Evolutionary conservation across 768 basidiomycete genomes (phyloP), one percentile per base, ranked within the genome.

Genomic region (Boletus edulis): DNA sequence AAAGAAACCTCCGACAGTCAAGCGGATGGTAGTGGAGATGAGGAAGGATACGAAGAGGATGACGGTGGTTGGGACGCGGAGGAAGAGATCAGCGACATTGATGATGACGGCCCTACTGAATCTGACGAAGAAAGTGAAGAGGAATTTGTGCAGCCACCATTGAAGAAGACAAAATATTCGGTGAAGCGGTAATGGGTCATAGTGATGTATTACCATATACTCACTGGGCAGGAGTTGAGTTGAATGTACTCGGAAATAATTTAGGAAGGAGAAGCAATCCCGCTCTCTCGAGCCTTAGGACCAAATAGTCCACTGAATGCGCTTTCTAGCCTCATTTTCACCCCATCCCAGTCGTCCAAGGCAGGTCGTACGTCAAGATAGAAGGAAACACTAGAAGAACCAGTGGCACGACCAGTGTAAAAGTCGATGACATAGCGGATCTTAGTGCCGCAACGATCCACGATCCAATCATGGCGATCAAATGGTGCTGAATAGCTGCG

Each of bases 371-470:
- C 94, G 62, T 99, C 97, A 24, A 99, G 81, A 72, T 86, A 96
- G 73, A 99, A 98, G 0, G 94, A 91, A 14, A 91, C 72, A 52
- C 82, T 80, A 1, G 76, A 64, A 12, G 81, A 63, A 13, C 71
- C 75, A 24, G 75, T 64, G 43, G 70, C 75, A 34, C 83, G 83
- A 17, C 96, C 96, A 4, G 91, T 89, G 75, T 99, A 99, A 73
- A 98, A 99, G 73, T 99, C 97, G 64, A 99, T 97, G 55, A 99
- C 85, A 75, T 99, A 99, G 48, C 96, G 86, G 67, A 94, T 78
- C 54, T 83, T 85, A 10, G 82, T 83, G 6, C 94, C 96, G 67
- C 95, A 97, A 34, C 96, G 86, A 70, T 97, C 94, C 47, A 99
- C 86, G 47, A 92, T 71, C 97, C 97, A 99, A 70, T 98, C 96